phyloP scores from a whole-genome alignment of 2,329 filamentous ascomycete genomes.

The Microdochium bolleyi region DNA sequence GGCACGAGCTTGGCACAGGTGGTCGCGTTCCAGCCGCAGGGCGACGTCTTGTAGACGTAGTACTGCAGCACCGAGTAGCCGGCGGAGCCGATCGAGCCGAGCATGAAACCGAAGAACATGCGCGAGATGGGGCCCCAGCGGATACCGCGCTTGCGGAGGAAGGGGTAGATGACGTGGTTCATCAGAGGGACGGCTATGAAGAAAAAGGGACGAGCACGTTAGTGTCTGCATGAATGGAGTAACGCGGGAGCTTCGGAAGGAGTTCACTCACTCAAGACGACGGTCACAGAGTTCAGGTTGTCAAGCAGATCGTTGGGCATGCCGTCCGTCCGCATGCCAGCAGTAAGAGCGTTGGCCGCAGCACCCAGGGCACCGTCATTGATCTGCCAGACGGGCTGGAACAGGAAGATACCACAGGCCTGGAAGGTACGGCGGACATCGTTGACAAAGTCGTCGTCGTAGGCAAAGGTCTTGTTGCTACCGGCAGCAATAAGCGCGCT shows the following conservation, averaged over 20 bases:
- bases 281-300: constrained; percentile 35
- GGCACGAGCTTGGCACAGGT: constrained; percentile 17
- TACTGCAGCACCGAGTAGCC: neutral
- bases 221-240: constrained; percentile 20
- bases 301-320: constrained; percentile 33
- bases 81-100: neutral
- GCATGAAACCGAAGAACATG: constrained; percentile 1
- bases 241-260: constrained; percentile 8
- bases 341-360: constrained; percentile 29
- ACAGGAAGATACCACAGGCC: constrained; percentile 45
- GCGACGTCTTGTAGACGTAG: neutral
- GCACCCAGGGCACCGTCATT: constrained; percentile 32
- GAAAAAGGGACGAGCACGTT: constrained; percentile 16
- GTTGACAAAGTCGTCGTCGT: constrained; percentile 57
- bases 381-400: constrained; percentile 20
- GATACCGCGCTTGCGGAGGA: neutral
- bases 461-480: constrained; percentile 29
- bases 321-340: constrained; percentile 30
- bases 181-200: constrained; percentile 5
- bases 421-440: constrained; percentile 47
- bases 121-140: neutral
- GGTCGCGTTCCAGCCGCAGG: constrained; percentile 11
- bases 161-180: neutral
- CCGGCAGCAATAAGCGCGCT: constrained; percentile 34
- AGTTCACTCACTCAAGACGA: constrained; percentile 21